Base-by-base conservation (phyloP, 202 grass and related monocot genomes). In the Schoenoplectus triqueter region DNA sequence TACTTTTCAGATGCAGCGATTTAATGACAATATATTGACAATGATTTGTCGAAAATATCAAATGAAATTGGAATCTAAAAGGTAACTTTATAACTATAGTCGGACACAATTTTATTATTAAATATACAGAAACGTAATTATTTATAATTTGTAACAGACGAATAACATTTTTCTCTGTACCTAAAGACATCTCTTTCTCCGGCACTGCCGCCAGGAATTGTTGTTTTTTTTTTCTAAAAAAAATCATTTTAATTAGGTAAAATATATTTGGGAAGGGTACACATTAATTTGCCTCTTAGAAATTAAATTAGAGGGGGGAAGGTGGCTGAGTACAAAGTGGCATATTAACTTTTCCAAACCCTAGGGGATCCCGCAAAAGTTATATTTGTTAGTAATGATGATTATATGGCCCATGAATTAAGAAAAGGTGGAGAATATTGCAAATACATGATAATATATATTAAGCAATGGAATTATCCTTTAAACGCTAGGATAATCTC, bases 361-460 rank as follows among this genome's bases (percentile, higher is more conserved):
- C 65, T 59, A 83, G 81, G 80, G 81, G 81, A 83, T 83, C 81
- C 49, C 21, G 14, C 19, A 70, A 9, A 64, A 54, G 44, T 51
- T 82, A 60, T 54, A 71, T 40, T 83, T 82, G 17, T 83, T 83
- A 21, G 63, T 60, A 54, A 54, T 83, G 66, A 83, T 83, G 81
- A 83, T 71, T 49, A 83, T 40, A 69, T 71, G 48, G 20, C 66
- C 65, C 81, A 83, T 69, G 81, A 71, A 83, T 83, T 70, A 71
- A 14, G 64, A 3, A 67, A 83, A 83, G 65, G 65, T 70, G 20
- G 48, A 83, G 81, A 83, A 83, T 70, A 83, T 83, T 67, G 40
- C 65, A 83, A 83, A 70, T 55, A 18, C 31, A 2, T 56, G 81
- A 83, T 83, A 83, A 69, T 83, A 71, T 83, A 39, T 56, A 39